Conservation (phyloP, 108 stramenopile genomes). For the Skeletonema grethae region DNA sequence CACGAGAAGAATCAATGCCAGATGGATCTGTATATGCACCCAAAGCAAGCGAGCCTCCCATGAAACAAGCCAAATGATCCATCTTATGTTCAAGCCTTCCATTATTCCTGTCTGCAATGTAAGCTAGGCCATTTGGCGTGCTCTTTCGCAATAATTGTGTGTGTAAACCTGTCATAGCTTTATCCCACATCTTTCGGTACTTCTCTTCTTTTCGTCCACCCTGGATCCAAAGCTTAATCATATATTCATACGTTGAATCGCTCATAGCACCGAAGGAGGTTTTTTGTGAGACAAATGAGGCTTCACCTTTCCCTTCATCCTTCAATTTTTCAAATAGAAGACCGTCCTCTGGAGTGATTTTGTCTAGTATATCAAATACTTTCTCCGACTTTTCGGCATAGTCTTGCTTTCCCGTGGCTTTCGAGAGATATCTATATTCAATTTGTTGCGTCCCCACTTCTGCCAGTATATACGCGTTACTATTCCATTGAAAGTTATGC, state of each 20-base stretch:
- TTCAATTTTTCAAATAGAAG: slow-evolving; percentile 50
- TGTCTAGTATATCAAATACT: slow-evolving; percentile 67
- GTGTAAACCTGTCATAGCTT: slow-evolving; percentile 86
- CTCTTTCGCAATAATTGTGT: slow-evolving; percentile 71
- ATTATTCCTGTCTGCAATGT: slow-evolving; percentile 75
- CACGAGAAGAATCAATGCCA: slow-evolving; percentile 63
- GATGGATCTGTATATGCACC: slow-evolving; percentile 88
- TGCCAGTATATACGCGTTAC: slow-evolving; percentile 55
- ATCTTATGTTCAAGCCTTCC: slow-evolving; percentile 71
- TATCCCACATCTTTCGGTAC: slow-evolving; percentile 89
- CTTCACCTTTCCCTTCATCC: slow-evolving; percentile 30
- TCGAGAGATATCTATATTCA: slow-evolving; percentile 87
- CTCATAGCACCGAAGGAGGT: slow-evolving; percentile 80
- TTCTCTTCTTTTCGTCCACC: slow-evolving; percentile 75
- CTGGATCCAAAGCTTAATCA: slow-evolving; percentile 95
- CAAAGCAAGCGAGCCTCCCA: slow-evolving; percentile 91
- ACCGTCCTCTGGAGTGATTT: slow-evolving; percentile 60
- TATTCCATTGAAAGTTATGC: slow-evolving; percentile 60
- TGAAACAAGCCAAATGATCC: slow-evolving; percentile 96
- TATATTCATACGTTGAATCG: slow-evolving; percentile 93
- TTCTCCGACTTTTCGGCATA: slow-evolving; percentile 76
- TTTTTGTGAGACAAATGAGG: slow-evolving; percentile 54
- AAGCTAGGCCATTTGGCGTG: slow-evolving; percentile 73
- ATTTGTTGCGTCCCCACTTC: slow-evolving; percentile 91
- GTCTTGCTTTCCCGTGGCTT: slow-evolving; percentile 62